Evolutionary conservation across 495 filamentous ascomycete genomes (phyloP).

Genomic region (Talaromyces wortmannii): DNA sequence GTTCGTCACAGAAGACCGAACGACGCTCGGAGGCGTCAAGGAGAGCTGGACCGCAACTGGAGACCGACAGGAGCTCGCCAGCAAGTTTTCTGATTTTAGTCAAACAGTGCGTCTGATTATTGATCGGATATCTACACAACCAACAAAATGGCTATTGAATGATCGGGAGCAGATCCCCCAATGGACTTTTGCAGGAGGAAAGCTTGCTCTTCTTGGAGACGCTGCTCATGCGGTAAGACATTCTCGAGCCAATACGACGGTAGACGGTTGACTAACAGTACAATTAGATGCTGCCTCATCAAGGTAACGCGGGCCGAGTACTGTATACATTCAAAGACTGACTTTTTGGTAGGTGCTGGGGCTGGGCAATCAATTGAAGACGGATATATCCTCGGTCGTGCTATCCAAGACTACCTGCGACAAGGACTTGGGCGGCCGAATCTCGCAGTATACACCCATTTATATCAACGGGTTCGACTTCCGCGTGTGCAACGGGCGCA

Average conservation of each 20-base stretch:
- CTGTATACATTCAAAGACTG: no score
- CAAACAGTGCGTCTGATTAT: slow-evolving; percentile 20
- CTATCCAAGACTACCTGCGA: slow-evolving; percentile 18
- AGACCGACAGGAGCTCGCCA: slow-evolving; percentile 17
- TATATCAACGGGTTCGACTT: slow-evolving; percentile 33
- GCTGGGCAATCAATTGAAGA: slow-evolving; percentile 21
- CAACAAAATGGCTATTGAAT: slow-evolving; percentile 31
- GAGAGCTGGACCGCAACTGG: slow-evolving; percentile 30
- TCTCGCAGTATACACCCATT: slow-evolving; percentile 17
- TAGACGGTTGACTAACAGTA: neutral
- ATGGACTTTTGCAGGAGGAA: slow-evolving; percentile 25
- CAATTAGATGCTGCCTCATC: neutral
- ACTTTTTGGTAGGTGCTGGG: neutral
- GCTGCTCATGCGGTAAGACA: slow-evolving; percentile 29
- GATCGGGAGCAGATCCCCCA: slow-evolving; percentile 26
- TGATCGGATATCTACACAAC: slow-evolving; percentile 7
- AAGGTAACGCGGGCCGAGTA: neutral
- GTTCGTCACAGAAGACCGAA: slow-evolving; percentile 8
- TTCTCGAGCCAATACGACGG: neutral
- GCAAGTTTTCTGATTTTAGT: slow-evolving; percentile 18
- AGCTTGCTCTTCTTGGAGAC: slow-evolving; percentile 32
- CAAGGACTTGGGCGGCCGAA: neutral
- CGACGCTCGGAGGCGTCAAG: slow-evolving; percentile 11
- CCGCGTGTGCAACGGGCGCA: slow-evolving; percentile 32
- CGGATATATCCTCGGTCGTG: slow-evolving; percentile 26